Conservation (phyloP, 441 rosid species). For the Pelargonium citronellum region DNA sequence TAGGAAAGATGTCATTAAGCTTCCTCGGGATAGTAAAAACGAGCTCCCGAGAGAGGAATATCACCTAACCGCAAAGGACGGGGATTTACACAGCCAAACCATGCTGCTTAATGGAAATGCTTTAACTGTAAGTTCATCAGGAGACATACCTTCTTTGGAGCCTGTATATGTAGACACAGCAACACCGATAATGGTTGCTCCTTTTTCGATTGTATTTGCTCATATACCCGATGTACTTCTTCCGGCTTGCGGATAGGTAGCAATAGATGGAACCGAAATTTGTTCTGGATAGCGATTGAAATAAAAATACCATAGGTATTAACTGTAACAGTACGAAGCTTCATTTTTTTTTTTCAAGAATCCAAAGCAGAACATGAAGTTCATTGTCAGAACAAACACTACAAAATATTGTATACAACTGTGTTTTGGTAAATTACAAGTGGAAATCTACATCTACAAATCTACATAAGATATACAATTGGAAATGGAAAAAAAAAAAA, state of each 20-base stretch:
- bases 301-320: no score
- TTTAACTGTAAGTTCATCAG: constrained; percentile 50
- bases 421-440: not conserved
- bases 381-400: no score
- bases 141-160: constrained; percentile 59
- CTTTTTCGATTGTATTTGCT: constrained; percentile 66
- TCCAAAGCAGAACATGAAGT: no score
- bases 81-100: constrained; percentile 69
- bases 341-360: no score
- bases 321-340: no score
- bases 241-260: constrained; percentile 41
- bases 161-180: constrained; percentile 47
- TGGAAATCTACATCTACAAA: not conserved
- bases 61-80: constrained; percentile 70
- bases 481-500: not conserved
- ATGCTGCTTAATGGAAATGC: constrained; percentile 70
- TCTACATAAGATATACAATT: not conserved
- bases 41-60: constrained; percentile 61
- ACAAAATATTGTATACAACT: no score
- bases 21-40: no score
- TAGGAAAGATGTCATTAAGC: constrained; percentile 15
- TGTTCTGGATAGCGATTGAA: constrained; percentile 32
- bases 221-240: constrained; percentile 47
- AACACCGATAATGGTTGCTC: constrained; percentile 48
- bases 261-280: constrained; percentile 25